Base-by-base conservation (phyloP, 2,329 filamentous ascomycete species). In the Stemphylium vesicarium region DNA sequence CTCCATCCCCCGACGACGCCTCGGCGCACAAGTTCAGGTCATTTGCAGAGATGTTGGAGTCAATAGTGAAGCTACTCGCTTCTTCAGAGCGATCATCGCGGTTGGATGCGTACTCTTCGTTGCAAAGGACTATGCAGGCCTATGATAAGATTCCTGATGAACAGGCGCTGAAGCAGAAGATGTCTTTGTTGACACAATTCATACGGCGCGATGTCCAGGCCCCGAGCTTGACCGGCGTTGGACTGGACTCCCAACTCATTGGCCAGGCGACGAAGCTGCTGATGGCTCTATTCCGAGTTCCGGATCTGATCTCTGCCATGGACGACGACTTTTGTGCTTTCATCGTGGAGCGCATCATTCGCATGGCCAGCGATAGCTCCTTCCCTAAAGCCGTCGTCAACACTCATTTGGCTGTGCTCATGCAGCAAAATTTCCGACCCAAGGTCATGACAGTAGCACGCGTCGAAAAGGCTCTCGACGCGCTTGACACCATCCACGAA, bases 21-120 rank as follows among this genome's bases (percentile, higher is more conserved):
- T 76, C 72, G 58, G 76, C 76, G 54, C 81, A 79, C 62, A 81
- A 78, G 22, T 79, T 81, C 57, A 80, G 83, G 39, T 88, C 84
- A 35, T 87, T 96, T 53, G 83, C 84, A 60, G 86, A 86, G 65
- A 95, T 97, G 88, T 78, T 98, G 61, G 90, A 96, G 65, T 96
- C 91, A 0, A 86, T 92, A 4, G 84, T 92, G 32, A 88, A 91
- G 75, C 90, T 95, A 75, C 83, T 99, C 42, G 90, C 89, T 33
- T 87, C 90, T 18, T 81, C 86, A 26, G 89, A 92, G 63, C 83
- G 88, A 48, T 84, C 87, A 53, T 87, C 86, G 11, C 89, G 89
- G 63, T 77, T 95, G 29, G 95, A 99, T 77, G 91, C 93, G 43
- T 98, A 99, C 69, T 87, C 88, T 71, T 89, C 89, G 67, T 80